Evolutionary conservation across 495 filamentous ascomycete genomes (phyloP), one percentile per base, ranked within the genome.

Genomic region (Annulohypoxylon nitens): DNA sequence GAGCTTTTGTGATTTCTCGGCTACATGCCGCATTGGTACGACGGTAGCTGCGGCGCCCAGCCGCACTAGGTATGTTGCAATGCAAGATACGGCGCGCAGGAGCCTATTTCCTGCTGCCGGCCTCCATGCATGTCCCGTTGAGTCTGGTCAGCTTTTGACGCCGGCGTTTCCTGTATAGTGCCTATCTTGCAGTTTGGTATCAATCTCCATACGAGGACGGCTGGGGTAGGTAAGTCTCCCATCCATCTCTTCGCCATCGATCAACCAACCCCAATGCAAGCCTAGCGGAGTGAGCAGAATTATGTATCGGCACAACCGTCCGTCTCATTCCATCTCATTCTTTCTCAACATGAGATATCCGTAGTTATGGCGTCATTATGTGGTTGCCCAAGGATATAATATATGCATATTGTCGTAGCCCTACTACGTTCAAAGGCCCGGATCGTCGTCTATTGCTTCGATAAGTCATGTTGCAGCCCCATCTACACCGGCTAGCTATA

Each of bases 21-120:
- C 43, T 70, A 62, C 71, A 60, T 43, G 63, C 71, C 43, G 50
- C 39, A 57, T 74, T 60, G 41, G 66, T 66, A 48, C 61, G 50
- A 74, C 71, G 66, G 61, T 67, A 70, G 57, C 55, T 60, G 57
- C 57, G 67, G 62, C 25, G 71, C 71, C 71, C 33, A 70, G 67
- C 58, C 62, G 71, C 62, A 69, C 66, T 67, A 62, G 50, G 45
- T 10, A 33, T 33, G 50, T 54, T 33, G 3, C 25, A 67, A 67
- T 70, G 71, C 71, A 63, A 67, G 71, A 67, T 67, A 70, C 30
- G 61, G 65, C 57, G 45, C 55, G 57, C 66, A 62, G 66, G 47
- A 61, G 65, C 71, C 65, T 68, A 60, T 55, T 64, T 48, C 60
- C 62, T 74, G 41, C 61, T 48, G 50, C 61, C 43, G 58, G 41